A percentile compares a stretch with the other conserved stretches of the same genome.
Evolutionary conservation across 495 filamentous ascomycete species (phyloP).

Genomic region (Tetracladium marchalianum): DNA sequence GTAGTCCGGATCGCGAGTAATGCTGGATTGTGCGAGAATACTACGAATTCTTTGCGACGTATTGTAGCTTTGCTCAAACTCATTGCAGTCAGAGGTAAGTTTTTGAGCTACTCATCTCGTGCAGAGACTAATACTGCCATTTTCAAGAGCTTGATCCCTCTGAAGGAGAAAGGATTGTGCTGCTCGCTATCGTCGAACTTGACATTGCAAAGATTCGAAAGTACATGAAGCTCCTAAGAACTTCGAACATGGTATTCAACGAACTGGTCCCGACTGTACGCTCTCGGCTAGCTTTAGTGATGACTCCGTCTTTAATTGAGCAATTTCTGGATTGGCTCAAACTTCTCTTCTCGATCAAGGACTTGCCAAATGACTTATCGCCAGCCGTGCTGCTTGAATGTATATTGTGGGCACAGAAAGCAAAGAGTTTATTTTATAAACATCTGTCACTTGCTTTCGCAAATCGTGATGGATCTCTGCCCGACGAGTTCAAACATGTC

Average conservation of each 20-base stretch:
- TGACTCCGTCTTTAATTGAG: neutral
- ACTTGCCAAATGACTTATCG: neutral
- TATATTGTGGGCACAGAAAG: constrained; percentile 13
- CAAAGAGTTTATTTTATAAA: constrained; percentile 5
- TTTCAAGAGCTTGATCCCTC: neutral
- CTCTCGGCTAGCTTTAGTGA: neutral
- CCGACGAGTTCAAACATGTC: constrained; percentile 10
- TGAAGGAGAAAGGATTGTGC: constrained; percentile 2
- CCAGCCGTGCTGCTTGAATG: constrained; percentile 2
- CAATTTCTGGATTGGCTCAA: constrained; percentile 13
- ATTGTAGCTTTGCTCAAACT: constrained; percentile 1
- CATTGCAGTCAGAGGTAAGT: constrained; percentile 5
- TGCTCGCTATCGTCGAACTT: constrained; percentile 11
- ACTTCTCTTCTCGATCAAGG: neutral
- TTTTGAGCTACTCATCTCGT: neutral
- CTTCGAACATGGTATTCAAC: neutral
- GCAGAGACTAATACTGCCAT: neutral
- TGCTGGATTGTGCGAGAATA: constrained; percentile 8
- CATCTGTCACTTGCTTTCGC: constrained; percentile 10
- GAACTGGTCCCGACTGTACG: constrained; percentile 1
- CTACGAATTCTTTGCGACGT: neutral
- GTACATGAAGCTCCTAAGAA: constrained; percentile 7
- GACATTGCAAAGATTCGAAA: constrained; percentile 16
- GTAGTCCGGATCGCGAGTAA: constrained; percentile 16
- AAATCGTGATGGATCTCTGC: constrained; percentile 1